A percentile compares a stretch with the other conserved stretches of the same genome.
Evolutionary conservation across 2,329 filamentous ascomycete species (phyloP).

Genomic region (Tolypocladium sp.): DNA sequence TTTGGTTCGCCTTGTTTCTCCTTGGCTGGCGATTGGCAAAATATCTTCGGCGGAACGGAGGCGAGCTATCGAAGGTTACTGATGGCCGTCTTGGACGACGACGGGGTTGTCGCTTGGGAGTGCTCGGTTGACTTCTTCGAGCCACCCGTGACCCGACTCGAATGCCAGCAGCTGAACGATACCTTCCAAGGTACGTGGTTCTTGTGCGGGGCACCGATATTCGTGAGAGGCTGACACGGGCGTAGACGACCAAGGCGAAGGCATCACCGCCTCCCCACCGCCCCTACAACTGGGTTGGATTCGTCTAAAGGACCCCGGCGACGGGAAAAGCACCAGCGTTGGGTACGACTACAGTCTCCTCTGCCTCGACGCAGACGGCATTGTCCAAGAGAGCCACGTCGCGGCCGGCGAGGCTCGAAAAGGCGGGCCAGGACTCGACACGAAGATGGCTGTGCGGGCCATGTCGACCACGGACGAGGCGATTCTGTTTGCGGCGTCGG

Average conservation of each 20-base stretch:
- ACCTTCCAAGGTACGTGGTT: slow-evolving; percentile 7
- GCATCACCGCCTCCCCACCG: neutral
- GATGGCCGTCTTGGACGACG: slow-evolving; percentile 7
- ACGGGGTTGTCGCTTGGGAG: slow-evolving; percentile 9
- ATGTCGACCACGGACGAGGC: slow-evolving; percentile 8
- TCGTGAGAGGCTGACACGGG: neutral
- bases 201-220: too few species aligned
- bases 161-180: slow-evolving; percentile 6
- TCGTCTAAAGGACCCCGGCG: neutral
- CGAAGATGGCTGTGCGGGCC: slow-evolving; percentile 2
- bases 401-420: slow-evolving; percentile 1
- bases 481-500: slow-evolving; percentile 9
- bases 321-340: neutral
- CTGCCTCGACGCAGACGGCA: slow-evolving; percentile 2
- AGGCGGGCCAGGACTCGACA: slow-evolving; percentile 4
- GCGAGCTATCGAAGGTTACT: slow-evolving; percentile 3
- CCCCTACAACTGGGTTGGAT: slow-evolving; percentile 10
- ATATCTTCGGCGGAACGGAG: neutral
- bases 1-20: slow-evolving; percentile 8
- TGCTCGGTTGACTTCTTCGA: slow-evolving; percentile 8
- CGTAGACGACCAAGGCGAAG: slow-evolving; percentile 5
- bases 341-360: slow-evolving; percentile 10
- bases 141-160: slow-evolving; percentile 3
- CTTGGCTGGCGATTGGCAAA: slow-evolving; percentile 10
- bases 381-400: slow-evolving; percentile 8